These are phyloP conservation scores for Penicillium sp. DNA, from an alignment of 2,329 filamentous ascomycete species.

Conservation along the genomic window DNA sequence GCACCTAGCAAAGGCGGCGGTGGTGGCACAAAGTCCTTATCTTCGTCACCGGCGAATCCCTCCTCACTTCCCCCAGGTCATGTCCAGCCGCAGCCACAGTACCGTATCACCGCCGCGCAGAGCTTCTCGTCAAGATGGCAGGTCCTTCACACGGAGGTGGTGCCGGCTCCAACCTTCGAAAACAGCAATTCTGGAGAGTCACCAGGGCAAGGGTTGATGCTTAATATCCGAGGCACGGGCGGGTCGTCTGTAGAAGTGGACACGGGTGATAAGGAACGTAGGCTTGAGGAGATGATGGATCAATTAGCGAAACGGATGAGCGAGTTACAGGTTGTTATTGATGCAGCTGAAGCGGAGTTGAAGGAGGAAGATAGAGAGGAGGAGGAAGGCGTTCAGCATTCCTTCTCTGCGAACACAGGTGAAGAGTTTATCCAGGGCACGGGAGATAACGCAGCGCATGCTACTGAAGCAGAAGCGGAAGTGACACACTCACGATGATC, in stretches of 20 bases:
- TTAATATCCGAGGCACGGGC: slow-evolving; percentile 45
- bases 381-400: neutral
- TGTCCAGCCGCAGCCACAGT: slow-evolving; percentile 26
- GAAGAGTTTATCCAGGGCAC: neutral
- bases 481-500: neutral
- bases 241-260: slow-evolving; percentile 28
- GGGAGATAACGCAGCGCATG: neutral
- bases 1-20: neutral
- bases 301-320: slow-evolving; percentile 46
- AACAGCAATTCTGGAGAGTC: slow-evolving; percentile 52
- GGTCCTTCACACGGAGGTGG: slow-evolving; percentile 54
- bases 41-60: slow-evolving; percentile 24
- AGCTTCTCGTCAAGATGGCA: slow-evolving; percentile 76
- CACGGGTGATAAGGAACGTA: slow-evolving; percentile 24
- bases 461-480: neutral
- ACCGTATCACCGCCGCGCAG: slow-evolving; percentile 64
- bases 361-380: neutral
- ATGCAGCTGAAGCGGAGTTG: slow-evolving; percentile 26
- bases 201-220: slow-evolving; percentile 49
- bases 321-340: slow-evolving; percentile 45
- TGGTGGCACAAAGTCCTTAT: slow-evolving; percentile 22
- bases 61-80: slow-evolving; percentile 4
- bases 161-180: slow-evolving; percentile 63
- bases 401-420: neutral
- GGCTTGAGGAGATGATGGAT: slow-evolving; percentile 49